A percentile compares a stretch with the other conserved stretches of the same genome.
Evolutionary conservation across 2,329 filamentous ascomycete genomes (phyloP).

Genomic region (Aspergillus eucalypticola): DNA sequence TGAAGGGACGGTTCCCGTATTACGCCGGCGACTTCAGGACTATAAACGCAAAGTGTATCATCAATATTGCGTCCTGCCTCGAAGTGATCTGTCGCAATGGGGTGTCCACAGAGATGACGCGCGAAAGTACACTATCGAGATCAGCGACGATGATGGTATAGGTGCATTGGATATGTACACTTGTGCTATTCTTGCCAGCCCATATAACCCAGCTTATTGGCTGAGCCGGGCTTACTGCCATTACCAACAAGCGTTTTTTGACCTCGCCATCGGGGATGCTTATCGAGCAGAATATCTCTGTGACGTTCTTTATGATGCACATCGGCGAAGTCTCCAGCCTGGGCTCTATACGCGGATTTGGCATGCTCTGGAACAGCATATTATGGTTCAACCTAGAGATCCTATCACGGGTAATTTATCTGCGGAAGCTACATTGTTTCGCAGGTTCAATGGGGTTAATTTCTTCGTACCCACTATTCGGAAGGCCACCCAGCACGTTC

Average conservation of each 20-base stretch:
- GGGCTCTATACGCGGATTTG: conserved; percentile 22
- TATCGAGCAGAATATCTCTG: conserved; percentile 38
- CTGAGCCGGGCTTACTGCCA: conserved; percentile 37
- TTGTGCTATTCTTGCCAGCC: conserved; percentile 34
- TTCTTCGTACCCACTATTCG: conserved; percentile 32
- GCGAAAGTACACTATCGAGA: conserved; percentile 18
- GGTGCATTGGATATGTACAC: conserved; percentile 40
- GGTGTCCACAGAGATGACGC: conserved; percentile 16
- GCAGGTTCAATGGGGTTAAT: conserved; percentile 29
- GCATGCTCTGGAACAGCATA: conserved; percentile 37
- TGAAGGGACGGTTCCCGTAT: neutral
- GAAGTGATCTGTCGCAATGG: conserved; percentile 32
- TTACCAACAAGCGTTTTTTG: conserved; percentile 35
- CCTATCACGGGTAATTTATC: conserved; percentile 3
- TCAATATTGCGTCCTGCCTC: conserved; percentile 21
- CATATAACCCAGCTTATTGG: conserved; percentile 43
- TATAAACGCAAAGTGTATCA: conserved; percentile 16
- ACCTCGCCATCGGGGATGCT: conserved; percentile 41
- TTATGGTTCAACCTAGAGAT: conserved; percentile 16
- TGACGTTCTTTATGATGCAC: conserved; percentile 29
- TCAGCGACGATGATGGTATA: conserved; percentile 17
- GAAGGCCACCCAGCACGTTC: conserved; percentile 32
- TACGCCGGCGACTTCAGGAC: conserved; percentile 25
- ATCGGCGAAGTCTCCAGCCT: neutral
- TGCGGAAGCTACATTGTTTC: conserved; percentile 21